phyloP scores from a whole-genome alignment of 805 yeast genomes.

The Kodamaea jinghongensis region DNA sequence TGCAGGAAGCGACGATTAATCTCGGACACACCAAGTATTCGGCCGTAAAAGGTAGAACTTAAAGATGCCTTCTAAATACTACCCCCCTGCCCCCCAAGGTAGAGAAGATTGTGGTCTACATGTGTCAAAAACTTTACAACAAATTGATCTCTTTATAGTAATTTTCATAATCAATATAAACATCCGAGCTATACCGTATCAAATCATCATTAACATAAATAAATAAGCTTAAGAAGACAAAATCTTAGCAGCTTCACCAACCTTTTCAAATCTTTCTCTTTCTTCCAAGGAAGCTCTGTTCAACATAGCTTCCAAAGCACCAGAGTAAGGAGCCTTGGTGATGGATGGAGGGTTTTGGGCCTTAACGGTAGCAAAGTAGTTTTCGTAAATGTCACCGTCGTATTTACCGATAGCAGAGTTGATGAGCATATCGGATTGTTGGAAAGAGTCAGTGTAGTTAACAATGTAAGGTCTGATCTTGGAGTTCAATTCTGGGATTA shows the following conservation, averaged over 20 bases:
- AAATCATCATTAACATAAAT: slow-evolving; percentile 3
- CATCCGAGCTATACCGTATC: neutral
- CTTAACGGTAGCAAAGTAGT: slow-evolving; percentile 62
- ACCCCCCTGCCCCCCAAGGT: no score
- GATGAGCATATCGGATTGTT: slow-evolving; percentile 74
- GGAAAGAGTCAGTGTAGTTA: slow-evolving; percentile 80
- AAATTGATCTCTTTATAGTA: neutral
- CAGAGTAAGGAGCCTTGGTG: slow-evolving; percentile 62
- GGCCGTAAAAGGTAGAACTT: no score
- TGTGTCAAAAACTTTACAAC: no score
- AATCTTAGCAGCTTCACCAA: slow-evolving; percentile 27
- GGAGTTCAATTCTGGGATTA: slow-evolving; percentile 34
- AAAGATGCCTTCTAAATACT: no score
- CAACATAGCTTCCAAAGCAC: slow-evolving; percentile 32
- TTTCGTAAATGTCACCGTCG: slow-evolving; percentile 80
- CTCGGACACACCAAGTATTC: no score
- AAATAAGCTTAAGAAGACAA: slow-evolving; percentile 13
- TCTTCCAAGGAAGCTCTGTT: slow-evolving; percentile 30
- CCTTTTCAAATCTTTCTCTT: slow-evolving; percentile 32
- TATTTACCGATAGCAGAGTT: slow-evolving; percentile 79
- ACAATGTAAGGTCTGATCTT: slow-evolving; percentile 60
- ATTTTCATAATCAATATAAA: slow-evolving; percentile 1
- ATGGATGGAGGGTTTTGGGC: slow-evolving; percentile 46
- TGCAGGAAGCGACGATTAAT: no score
- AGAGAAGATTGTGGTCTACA: no score